Conservation (phyloP, 2,329 filamentous ascomycete species). For the Tolypocladium ophioglossoides region DNA sequence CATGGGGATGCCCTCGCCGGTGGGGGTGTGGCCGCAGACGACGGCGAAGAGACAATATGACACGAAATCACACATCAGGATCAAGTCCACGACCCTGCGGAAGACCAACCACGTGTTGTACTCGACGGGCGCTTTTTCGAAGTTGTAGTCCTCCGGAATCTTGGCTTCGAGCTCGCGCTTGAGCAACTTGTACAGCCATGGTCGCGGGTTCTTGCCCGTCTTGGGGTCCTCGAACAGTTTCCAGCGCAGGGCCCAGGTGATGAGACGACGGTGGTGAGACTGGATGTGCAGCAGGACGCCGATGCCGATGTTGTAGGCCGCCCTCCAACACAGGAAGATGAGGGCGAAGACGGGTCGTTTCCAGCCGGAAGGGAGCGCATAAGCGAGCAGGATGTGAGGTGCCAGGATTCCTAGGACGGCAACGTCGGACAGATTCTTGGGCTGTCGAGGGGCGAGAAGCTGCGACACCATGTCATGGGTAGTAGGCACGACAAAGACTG, state of each 20-base stretch:
- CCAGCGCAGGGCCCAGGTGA: slow-evolving; percentile 78
- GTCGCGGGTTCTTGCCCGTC: slow-evolving; percentile 72
- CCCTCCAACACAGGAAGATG: slow-evolving; percentile 86
- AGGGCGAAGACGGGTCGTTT: slow-evolving; percentile 70
- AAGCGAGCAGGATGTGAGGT: slow-evolving; percentile 63
- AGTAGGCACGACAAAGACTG: slow-evolving; percentile 90
- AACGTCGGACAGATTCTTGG: slow-evolving; percentile 86
- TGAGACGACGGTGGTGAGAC: slow-evolving; percentile 76
- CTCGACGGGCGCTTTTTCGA: slow-evolving; percentile 87
- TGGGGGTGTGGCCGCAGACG: slow-evolving; percentile 69
- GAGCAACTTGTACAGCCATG: slow-evolving; percentile 71
- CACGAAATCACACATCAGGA: slow-evolving; percentile 97
- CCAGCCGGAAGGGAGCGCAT: slow-evolving; percentile 55
- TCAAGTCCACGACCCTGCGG: slow-evolving; percentile 87
- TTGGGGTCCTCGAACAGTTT: slow-evolving; percentile 77
- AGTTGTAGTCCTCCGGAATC: slow-evolving; percentile 86
- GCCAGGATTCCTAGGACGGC: slow-evolving; percentile 70
- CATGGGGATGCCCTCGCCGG: slow-evolving; percentile 58
- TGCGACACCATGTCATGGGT: slow-evolving; percentile 99
- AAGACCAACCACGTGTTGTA: slow-evolving; percentile 99
- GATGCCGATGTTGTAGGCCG: slow-evolving; percentile 88
- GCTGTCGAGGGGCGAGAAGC: slow-evolving; percentile 84
- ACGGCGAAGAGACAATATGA: slow-evolving; percentile 95
- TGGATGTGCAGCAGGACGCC: slow-evolving; percentile 81
- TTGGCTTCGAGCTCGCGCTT: slow-evolving; percentile 90